A percentile compares a stretch with the other conserved stretches of the same genome.
Conservation (phyloP, 1,284 basidiomycete species). For the Bjerkandera adusta region DNA sequence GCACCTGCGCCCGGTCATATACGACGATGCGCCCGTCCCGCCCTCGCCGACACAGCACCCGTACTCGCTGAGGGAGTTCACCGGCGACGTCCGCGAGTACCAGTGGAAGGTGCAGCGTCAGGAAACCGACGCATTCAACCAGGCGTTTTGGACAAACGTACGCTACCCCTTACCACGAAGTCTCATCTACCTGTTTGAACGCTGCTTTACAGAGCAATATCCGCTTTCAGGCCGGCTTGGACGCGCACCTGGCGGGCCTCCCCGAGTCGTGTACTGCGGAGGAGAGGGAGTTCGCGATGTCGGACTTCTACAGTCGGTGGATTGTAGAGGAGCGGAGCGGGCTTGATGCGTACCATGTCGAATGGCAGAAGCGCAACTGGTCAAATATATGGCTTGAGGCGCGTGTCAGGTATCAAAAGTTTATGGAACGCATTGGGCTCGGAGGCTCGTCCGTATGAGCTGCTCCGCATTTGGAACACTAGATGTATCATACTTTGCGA, state of each 20-base stretch:
- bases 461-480: too few species aligned
- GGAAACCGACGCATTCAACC: constrained; percentile 68
- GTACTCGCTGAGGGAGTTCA: constrained; percentile 73
- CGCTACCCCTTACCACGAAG: constrained; percentile 40
- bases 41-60: constrained; percentile 46
- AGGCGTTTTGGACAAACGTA: constrained; percentile 79
- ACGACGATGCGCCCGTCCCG: constrained; percentile 48
- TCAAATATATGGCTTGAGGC: constrained; percentile 50
- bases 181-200: not conserved
- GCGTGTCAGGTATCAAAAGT: constrained; percentile 49
- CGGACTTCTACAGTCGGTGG: constrained; percentile 72
- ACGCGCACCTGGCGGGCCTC: constrained; percentile 53
- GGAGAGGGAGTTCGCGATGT: constrained; percentile 62
- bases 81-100: constrained; percentile 47
- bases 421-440: constrained; percentile 19
- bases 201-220: constrained; percentile 57
- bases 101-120: constrained; percentile 68
- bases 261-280: constrained; percentile 46
- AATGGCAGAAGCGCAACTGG: constrained; percentile 62
- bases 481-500: too few species aligned
- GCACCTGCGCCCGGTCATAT: constrained; percentile 74
- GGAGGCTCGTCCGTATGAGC: too few species aligned
- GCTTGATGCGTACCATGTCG: constrained; percentile 55
- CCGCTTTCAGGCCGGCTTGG: constrained; percentile 67
- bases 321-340: constrained; percentile 59